These are phyloP conservation scores for Taphrina communis DNA, from an alignment of 1,139 yeast species.

Conservation along the genomic window DNA sequence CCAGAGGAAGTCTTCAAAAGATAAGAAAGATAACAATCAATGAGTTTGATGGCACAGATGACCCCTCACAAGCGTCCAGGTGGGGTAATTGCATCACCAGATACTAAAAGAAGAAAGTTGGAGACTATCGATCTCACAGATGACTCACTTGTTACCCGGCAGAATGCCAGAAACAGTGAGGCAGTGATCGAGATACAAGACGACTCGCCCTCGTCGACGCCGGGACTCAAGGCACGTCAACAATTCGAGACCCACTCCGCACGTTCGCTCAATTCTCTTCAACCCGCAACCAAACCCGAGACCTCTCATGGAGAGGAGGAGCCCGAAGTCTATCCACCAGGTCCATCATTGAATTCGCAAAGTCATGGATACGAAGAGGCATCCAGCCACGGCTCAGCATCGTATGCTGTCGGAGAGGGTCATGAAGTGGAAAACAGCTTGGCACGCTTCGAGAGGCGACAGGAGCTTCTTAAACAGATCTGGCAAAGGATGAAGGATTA, in stretches of 20 bases:
- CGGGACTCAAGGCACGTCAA: neutral
- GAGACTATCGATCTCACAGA: conserved; percentile 14
- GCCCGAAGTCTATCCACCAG: too few relatives aligned
- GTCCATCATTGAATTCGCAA: too few relatives aligned
- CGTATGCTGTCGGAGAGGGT: neutral
- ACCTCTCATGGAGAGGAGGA: too few relatives aligned
- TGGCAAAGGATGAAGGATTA: neutral
- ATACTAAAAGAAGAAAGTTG: neutral
- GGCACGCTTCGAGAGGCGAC: too few relatives aligned
- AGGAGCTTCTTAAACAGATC: neutral
- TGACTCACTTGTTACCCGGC: neutral
- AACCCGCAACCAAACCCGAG: too few relatives aligned
- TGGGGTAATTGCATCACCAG: neutral
- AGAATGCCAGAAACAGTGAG: neutral
- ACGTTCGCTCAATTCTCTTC: too few relatives aligned
- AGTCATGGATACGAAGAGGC: too few relatives aligned
- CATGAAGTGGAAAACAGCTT: neutral
- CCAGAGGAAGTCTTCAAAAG: too few relatives aligned
- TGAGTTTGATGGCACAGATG: neutral
- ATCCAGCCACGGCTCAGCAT: too few relatives aligned
- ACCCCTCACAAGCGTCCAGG: neutral
- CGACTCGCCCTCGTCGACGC: neutral
- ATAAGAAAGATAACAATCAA: too few relatives aligned
- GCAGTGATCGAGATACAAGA: conserved; percentile 6
- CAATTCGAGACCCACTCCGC: too few relatives aligned